These are phyloP conservation scores for Globisporangium spinosum DNA, from an alignment of 352 stramenopile genomes.

Conservation along the genomic window DNA sequence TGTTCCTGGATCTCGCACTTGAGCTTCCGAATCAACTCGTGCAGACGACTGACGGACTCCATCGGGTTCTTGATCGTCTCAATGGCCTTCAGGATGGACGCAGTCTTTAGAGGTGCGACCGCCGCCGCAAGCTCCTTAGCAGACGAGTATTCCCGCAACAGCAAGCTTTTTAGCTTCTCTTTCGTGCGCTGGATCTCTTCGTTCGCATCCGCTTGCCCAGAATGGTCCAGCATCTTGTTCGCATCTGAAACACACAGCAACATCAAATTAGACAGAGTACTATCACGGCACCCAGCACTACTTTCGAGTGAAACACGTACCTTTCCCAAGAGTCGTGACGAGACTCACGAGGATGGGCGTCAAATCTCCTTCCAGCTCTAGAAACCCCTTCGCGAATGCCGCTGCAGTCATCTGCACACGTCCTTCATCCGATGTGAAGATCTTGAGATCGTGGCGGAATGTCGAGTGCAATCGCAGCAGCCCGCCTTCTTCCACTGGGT, in stretches of 20 bases:
- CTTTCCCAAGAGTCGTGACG: constrained; percentile 83
- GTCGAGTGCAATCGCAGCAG: constrained; percentile 98
- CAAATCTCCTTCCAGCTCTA: constrained; percentile 98
- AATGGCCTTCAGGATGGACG: constrained; percentile 77
- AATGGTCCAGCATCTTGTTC: constrained; percentile 98
- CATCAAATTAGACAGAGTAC: background rate
- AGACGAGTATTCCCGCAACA: constrained; percentile 79
- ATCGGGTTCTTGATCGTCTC: constrained; percentile 81
- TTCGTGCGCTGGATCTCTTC: constrained; percentile 83
- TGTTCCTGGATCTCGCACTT: constrained; percentile 76
- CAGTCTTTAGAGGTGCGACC: constrained; percentile 66
- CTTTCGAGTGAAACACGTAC: constrained; percentile 22
- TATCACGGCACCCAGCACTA: background rate
- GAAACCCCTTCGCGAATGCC: constrained; percentile 98
- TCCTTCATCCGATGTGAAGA: constrained; percentile 99
- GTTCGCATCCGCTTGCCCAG: constrained; percentile 96
- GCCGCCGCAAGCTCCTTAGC: constrained; percentile 60
- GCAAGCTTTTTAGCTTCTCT: constrained; percentile 88
- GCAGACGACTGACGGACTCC: constrained; percentile 56
- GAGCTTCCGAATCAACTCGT: constrained; percentile 77
- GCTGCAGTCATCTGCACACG: constrained; percentile 99
- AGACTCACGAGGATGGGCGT: constrained; percentile 98
- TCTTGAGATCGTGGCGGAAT: constrained; percentile 99
- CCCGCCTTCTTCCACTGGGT: constrained; percentile 89
- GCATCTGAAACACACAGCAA: constrained; percentile 39